Evolutionary conservation across 176 grass and related monocot genomes (phyloP), one percentile per base, ranked within the genome.

Genomic region (Aegilops bicornis): DNA sequence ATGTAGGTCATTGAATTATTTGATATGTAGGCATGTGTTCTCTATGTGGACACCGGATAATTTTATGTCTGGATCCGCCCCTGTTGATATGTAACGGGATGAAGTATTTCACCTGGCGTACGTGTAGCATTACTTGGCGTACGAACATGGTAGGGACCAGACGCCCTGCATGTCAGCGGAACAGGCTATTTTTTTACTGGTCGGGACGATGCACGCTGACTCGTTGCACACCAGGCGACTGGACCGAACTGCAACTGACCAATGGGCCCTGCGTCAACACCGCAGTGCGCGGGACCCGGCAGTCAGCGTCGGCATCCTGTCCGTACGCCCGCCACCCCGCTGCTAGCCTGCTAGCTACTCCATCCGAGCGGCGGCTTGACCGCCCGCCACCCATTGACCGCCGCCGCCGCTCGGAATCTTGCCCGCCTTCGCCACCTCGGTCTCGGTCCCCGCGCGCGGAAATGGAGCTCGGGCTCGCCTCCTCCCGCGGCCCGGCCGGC

Each of bases 381-480:
- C 17, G 14, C 16, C 33, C 6, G 65, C 30, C 65, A 20, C 19
- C 17, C 9, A 39, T 72, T 39, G 71, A 47, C 84, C 66, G 84
- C 76, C 13, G 32, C 47, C 52, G 77, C 64, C 16, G 32, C 15
- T 5, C 65, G 14, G 24, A 6, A 10, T 19, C 14, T 60, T 22
- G 56, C 56, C 56, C 1, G 45, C 50, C 2, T 23, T 23, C 8
- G 9, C 60, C 22, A 64, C 4, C 4, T 64, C 23, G 11, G 23
- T 25, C 0, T 27, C 10, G 61, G 10, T 27, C 8, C 73, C 10
- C 43, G 73, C 1, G 62, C 0, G 48, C 60, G 25, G 39, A 24
- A 79, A 91, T 94, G 92, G 82, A 91, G 85, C 82, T 59, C 64
- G 6, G 69, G 12, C 24, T 91, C 61, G 58, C 83, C 54, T 72